Base-by-base conservation (phyloP, 164 flowering plant genomes). In the Berberis thunbergii region DNA sequence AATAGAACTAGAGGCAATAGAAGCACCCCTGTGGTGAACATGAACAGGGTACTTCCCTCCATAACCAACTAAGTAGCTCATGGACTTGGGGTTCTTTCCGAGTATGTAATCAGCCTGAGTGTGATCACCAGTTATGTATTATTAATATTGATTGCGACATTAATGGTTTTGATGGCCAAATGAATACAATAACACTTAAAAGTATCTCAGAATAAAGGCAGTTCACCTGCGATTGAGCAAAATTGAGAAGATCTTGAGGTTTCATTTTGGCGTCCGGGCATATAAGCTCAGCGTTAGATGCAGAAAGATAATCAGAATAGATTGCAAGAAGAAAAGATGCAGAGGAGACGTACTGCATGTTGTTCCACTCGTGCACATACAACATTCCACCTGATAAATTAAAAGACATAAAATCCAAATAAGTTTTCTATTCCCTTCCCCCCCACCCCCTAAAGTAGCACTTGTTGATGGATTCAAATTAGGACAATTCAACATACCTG, bases 31-130 rank as follows among this genome's bases (percentile, higher is more conserved):
- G 67, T 93, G 98, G 73, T 93, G 98, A 49, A 84, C 84, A 39
- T 82, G 85, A 2, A 55, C 44, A 7, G 97, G 97, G 49, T 82
- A 88, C 2, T 69, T 78, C 10, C 64, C 42, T 48, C 97, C 98
- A 60, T 76, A 84, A 4, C 98, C 96, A 11, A 93, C 85, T 53
- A 90, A 61, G 78, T 88, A 90, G 76, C 97, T 93, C 78, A 82
- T 75, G 4, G 86, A 75, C 67, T 82, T 74, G 39, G 98, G 98
- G 54, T 94, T 91, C 11, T 83, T 80, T 1, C 98, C 98, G 8
- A 94, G 88, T 54, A 94, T 85, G 77, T 91, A 94, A 64, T 94
- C 97, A 41, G 80, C 97, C 92, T 88, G 81, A 12, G 39, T 3
- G 45, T 50, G 26, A 10, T 2, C 8, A 7, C 13, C 10, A 26